Conservation (phyloP, 768 basidiomycete species). For the Omphalotus guepiniiformis region DNA sequence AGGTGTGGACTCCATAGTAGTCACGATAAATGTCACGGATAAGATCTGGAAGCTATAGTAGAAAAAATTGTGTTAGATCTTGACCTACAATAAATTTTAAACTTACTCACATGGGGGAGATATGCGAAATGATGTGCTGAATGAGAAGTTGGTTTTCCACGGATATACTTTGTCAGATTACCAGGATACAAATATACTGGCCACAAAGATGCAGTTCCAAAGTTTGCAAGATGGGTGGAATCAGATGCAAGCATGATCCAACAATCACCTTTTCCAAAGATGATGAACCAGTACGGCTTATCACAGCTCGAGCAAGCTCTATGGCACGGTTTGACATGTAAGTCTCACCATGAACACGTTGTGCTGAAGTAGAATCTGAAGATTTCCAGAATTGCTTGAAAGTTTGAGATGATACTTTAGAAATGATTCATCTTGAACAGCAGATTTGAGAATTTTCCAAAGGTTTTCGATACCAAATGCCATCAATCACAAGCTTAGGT, state of each 20-base stretch:
- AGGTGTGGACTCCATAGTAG: neutral
- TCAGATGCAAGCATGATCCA: slow-evolving; percentile 20
- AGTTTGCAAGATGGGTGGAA: slow-evolving; percentile 11
- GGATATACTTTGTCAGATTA: slow-evolving; percentile 14
- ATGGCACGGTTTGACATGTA: neutral
- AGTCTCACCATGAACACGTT: neutral
- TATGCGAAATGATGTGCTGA: slow-evolving; percentile 13
- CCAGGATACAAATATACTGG: slow-evolving; percentile 15
- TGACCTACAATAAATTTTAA: too few species aligned
- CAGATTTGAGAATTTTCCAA: slow-evolving; percentile 9
- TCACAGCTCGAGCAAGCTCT: neutral
- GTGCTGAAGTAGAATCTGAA: neutral
- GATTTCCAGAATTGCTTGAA: slow-evolving; percentile 12
- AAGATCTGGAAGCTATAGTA: slow-evolving; percentile 27
- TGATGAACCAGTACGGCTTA: neutral
- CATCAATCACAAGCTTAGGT: slow-evolving; percentile 15
- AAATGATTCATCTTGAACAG: slow-evolving; percentile 1
- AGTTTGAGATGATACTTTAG: slow-evolving; percentile 9
- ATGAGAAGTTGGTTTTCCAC: slow-evolving; percentile 8
- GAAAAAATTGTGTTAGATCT: too few species aligned
- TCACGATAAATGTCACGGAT: slow-evolving; percentile 21
- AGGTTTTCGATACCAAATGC: slow-evolving; percentile 12
- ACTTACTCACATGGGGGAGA: slow-evolving; percentile 7
- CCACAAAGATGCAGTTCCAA: slow-evolving; percentile 8
- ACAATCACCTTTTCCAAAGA: slow-evolving; percentile 13